These are phyloP conservation scores for Dothiorella sarmentorum DNA, from an alignment of 2,329 filamentous ascomycete species.

Conservation along the genomic window DNA sequence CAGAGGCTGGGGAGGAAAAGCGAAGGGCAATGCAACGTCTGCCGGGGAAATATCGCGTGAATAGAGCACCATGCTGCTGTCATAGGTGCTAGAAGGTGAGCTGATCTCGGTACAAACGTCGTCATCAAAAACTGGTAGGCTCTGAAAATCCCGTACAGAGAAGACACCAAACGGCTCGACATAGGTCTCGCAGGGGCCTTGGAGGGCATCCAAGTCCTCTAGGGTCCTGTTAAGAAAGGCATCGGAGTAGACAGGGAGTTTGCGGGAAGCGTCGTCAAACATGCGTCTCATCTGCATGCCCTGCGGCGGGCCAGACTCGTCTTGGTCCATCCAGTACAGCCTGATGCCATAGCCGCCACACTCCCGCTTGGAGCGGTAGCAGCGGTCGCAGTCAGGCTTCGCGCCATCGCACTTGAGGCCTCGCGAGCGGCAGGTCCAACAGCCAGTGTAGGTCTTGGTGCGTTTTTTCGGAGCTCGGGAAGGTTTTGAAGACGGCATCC, in stretches of 20 bases:
- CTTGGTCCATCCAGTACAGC: conserved; percentile 3
- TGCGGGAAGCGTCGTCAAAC: conserved; percentile 11
- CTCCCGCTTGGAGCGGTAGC: conserved; percentile 19
- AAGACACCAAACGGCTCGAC: conserved; percentile 12
- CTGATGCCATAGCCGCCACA: conserved; percentile 16
- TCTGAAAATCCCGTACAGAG: not conserved
- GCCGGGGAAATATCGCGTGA: not conserved
- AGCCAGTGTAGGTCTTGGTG: conserved; percentile 39
- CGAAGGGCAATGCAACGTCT: not conserved
- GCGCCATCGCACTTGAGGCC: conserved; percentile 41
- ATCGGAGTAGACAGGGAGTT: not conserved
- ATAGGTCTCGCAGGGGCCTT: not conserved
- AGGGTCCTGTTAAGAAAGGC: not conserved
- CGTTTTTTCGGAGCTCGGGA: conserved; percentile 13
- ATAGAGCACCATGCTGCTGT: not conserved
- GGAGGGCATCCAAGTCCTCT: not conserved
- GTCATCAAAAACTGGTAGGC: not conserved
- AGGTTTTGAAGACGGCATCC: not conserved
- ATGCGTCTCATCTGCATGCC: conserved; percentile 11
- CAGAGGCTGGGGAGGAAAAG: not conserved
- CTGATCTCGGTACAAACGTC: not conserved
- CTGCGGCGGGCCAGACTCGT: not conserved
- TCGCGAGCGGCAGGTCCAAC: conserved; percentile 39
- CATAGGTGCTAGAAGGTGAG: not conserved
- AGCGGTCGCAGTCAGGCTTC: conserved; percentile 38